Evolutionary conservation across 352 stramenopile genomes (phyloP), one percentile per base, ranked within the genome.

Genomic region (Phytopythium chamaehyphon): DNA sequence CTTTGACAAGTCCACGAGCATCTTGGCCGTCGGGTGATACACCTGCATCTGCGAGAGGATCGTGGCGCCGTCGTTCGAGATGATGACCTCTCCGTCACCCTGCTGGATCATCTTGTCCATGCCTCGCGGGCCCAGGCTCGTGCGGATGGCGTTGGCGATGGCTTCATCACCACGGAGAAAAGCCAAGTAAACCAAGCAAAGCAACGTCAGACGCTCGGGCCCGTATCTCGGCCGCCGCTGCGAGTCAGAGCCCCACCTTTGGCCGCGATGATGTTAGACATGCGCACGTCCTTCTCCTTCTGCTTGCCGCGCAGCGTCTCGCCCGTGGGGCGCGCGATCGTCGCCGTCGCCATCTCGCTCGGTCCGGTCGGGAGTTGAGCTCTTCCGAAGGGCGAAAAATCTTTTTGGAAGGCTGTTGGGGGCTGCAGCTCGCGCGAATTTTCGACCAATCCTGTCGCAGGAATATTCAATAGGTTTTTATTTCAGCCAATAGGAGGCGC

Each of bases 91-190:
- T 47, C 96, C 97, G 61, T 98, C 94, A 51, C 87, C 85, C 48
- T 97, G 86, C 71, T 98, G 91, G 68, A 99, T 98, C 76, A 99
- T 98, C 83, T 99, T 99, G 86, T 99, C 97, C 96, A 99, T 99
- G 42, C 97, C 97, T 19, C 96, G 88, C 10, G 97, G 97, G 0
- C 97, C 97, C 21, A 99, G 80, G 54, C 90, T 98, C 54, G 97
- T 99, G 52, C 96, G 90, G 61, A 99, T 96, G 33, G 96, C 95
- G 72, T 99, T 97, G 8, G 97, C 96, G 14, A 99, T 98, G 22
- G 96, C 97, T 93, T n/a, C n/a, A n/a, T n/a, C n/a, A n/a, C n/a
- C n/a, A n/a, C n/a, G n/a, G n/a, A n/a, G n/a, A n/a, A n/a, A n/a
- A n/a, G n/a, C n/a, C n/a, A n/a, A n/a, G n/a, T n/a, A n/a, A n/a